Conservation (phyloP, 495 filamentous ascomycete species). For the Talaromyces trachyspermus region DNA sequence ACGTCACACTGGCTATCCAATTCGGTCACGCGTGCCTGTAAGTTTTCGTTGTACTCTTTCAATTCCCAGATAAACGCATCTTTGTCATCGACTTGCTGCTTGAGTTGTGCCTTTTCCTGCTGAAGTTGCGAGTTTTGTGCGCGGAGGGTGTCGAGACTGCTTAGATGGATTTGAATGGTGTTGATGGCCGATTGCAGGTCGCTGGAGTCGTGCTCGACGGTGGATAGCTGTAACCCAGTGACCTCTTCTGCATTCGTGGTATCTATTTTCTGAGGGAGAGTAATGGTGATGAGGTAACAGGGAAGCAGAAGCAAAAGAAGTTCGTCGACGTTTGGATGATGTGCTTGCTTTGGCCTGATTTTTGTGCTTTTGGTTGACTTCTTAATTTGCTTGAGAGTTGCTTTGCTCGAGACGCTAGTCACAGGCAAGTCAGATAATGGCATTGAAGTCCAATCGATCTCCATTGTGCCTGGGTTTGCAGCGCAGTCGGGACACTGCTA, state of each 20-base stretch:
- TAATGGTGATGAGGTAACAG: background rate
- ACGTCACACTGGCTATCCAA: background rate
- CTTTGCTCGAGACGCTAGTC: background rate
- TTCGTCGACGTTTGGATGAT: background rate
- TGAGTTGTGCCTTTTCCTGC: background rate
- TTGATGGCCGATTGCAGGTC: background rate
- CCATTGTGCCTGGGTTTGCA: background rate
- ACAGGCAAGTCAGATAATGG: background rate
- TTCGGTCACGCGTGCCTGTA: background rate
- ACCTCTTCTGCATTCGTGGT: background rate
- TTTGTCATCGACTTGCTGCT: background rate
- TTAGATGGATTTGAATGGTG: background rate
- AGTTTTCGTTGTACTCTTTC: conserved; percentile 4
- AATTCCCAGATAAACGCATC: background rate
- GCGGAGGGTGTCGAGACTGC: background rate
- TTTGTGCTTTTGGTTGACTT: background rate
- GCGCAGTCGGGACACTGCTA: background rate
- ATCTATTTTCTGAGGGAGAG: background rate
- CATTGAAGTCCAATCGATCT: background rate
- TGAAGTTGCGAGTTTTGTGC: background rate
- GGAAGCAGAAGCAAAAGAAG: background rate
- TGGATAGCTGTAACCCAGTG: background rate
- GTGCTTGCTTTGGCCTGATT: background rate
- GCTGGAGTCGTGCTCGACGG: background rate
- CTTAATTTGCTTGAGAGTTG: too few species aligned